Evolutionary conservation across 1,284 basidiomycete genomes (phyloP).

Genomic region (Ustilago hordei): DNA sequence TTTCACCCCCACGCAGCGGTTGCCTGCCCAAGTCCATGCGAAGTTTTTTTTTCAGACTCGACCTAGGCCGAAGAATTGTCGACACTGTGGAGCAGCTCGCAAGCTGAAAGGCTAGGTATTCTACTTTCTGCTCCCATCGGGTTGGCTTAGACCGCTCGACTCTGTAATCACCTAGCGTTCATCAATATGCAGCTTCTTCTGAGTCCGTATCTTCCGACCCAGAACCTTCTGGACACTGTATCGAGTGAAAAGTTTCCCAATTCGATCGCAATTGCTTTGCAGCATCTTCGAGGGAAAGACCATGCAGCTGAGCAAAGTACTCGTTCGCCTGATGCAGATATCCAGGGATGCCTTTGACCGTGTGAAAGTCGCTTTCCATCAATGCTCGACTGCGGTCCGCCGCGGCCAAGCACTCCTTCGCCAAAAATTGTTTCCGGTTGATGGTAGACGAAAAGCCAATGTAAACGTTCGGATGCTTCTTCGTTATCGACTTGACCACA

Average conservation of each 20-base stretch:
- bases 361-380: constrained; percentile 62
- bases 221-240: neutral
- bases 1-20: no score
- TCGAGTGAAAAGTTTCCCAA: constrained; percentile 31
- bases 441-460: constrained; percentile 65
- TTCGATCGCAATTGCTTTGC: constrained; percentile 32
- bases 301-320: constrained; percentile 37
- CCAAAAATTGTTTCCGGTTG: constrained; percentile 55
- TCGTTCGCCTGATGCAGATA: constrained; percentile 25
- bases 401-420: constrained; percentile 42
- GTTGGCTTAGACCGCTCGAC: neutral
- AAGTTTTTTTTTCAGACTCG: no score
- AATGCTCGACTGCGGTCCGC: constrained; percentile 48
- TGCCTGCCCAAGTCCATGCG: no score
- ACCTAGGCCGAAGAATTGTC: no score
- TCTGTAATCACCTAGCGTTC: no score
- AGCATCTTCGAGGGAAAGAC: constrained; percentile 12
- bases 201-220: constrained; percentile 15
- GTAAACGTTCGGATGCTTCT: constrained; percentile 58
- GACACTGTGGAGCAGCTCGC: no score
- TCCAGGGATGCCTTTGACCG: constrained; percentile 44
- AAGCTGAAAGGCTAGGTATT: no score
- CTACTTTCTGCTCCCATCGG: neutral
- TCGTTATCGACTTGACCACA: constrained; percentile 52
- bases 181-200: neutral